phyloP scores from a whole-genome alignment of 257 asterid species.

The Solanum medicagineum region DNA sequence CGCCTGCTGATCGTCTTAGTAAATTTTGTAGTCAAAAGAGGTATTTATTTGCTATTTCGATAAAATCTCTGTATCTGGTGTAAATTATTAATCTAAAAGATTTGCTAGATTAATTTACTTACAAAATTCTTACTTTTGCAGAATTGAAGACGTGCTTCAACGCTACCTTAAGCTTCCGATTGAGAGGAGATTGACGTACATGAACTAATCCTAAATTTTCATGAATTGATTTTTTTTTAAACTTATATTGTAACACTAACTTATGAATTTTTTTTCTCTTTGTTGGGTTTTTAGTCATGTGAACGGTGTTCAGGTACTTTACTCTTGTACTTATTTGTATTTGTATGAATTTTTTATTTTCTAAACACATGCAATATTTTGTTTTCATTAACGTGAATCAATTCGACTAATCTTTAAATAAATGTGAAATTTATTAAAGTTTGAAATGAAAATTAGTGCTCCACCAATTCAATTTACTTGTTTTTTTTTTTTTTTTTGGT shows the following conservation, averaged over 20 bases:
- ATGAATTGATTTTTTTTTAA: not conserved
- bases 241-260: not conserved
- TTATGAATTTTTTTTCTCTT: not conserved
- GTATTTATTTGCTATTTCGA: not conserved
- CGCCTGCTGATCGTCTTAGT: constrained; percentile 50
- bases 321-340: not conserved
- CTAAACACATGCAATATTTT: not conserved
- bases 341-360: not conserved
- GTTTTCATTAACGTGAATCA: not conserved
- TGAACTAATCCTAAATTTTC: not conserved
- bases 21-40: constrained; percentile 25
- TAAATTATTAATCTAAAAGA: not conserved
- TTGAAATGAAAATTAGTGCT: not conserved
- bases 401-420: not conserved
- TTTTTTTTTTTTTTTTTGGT: no score
- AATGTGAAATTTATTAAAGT: no score
- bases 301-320: constrained; percentile 36
- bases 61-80: not conserved
- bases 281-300: constrained; percentile 24
- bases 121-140: not conserved
- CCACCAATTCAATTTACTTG: not conserved
- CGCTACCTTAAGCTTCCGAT: constrained; percentile 29
- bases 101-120: not conserved
- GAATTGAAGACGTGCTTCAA: constrained; percentile 39
- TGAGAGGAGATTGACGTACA: constrained; percentile 31